Conservation (phyloP, 2,329 filamentous ascomycete species). For the Diaporthe citri region DNA sequence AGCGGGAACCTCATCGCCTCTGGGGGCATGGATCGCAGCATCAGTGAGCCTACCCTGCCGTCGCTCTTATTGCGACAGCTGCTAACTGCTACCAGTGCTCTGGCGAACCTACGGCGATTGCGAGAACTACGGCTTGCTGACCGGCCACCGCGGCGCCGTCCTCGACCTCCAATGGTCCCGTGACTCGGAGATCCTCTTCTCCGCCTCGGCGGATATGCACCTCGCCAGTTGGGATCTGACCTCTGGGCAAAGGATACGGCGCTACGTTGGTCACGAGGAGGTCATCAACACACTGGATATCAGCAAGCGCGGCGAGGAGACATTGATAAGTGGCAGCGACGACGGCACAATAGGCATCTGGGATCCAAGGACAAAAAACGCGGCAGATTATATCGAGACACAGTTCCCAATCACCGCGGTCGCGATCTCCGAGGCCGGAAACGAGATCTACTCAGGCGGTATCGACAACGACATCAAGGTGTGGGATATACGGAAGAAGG, state of each 20-base stretch:
- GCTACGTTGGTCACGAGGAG: conserved; percentile 93
- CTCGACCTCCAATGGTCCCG: conserved; percentile 97
- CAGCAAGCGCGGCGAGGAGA: conserved; percentile 88
- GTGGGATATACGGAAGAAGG: conserved; percentile 95
- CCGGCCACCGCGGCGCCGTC: conserved; percentile 90
- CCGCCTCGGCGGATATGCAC: conserved; percentile 92
- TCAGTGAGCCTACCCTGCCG: conserved; percentile 69
- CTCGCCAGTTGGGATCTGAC: conserved; percentile 96
- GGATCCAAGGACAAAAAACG: conserved; percentile 93
- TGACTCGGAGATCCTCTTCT: conserved; percentile 91
- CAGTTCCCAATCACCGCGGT: conserved; percentile 94
- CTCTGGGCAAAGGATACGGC: conserved; percentile 89
- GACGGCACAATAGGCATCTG: conserved; percentile 95
- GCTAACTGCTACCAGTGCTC: conserved; percentile 70
- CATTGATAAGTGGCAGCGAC: conserved; percentile 91
- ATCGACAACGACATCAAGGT: conserved; percentile 98
- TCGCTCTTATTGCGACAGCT: not conserved
- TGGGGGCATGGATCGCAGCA: conserved; percentile 93
- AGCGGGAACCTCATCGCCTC: conserved; percentile 91
- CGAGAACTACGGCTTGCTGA: conserved; percentile 92
- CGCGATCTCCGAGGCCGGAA: conserved; percentile 91
- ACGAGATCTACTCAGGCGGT: conserved; percentile 93
- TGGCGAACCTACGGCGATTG: conserved; percentile 95
- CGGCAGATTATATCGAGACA: conserved; percentile 88
- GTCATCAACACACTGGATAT: conserved; percentile 94